Percentiles rank a stretch among this genome's conserved stretches.
Evolutionary conservation across 768 basidiomycete species (phyloP).

Genomic region (Auricularia heimuer): DNA sequence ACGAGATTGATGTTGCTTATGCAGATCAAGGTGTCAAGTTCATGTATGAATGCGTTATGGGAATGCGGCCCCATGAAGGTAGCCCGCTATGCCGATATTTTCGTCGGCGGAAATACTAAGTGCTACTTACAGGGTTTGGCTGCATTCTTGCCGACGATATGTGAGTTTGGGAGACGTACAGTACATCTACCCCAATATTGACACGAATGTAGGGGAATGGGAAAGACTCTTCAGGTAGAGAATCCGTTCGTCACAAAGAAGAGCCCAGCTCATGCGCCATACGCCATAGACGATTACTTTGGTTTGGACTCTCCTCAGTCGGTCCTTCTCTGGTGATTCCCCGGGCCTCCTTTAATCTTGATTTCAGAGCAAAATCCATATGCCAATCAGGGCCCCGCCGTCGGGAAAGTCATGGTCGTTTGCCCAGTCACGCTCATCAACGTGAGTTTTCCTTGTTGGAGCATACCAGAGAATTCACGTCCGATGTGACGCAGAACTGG

Average conservation of each 20-base stretch:
- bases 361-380: constrained; percentile 75
- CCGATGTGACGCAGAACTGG: constrained; percentile 64
- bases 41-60: constrained; percentile 95
- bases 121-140: constrained; percentile 48
- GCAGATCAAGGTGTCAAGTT: constrained; percentile 58
- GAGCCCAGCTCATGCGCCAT: constrained; percentile 5
- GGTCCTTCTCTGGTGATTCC: constrained; percentile 15
- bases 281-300: constrained; percentile 71
- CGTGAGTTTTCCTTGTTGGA: constrained; percentile 30
- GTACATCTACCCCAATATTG: constrained; percentile 5
- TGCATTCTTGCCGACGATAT: constrained; percentile 98
- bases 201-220: constrained; percentile 64
- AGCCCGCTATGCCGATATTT: not conserved
- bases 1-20: not conserved
- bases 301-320: constrained; percentile 86
- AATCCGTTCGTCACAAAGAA: not conserved
- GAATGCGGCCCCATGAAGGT: constrained; percentile 70
- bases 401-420: constrained; percentile 82
- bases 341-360: too few relatives aligned
- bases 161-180: constrained; percentile 27
- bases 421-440: constrained; percentile 88
- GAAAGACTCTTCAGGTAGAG: constrained; percentile 81
- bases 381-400: constrained; percentile 38
- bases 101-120: not conserved
- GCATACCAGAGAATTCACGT: not conserved